These are phyloP conservation scores for Hypoxylon crocopeplum DNA, from an alignment of 495 filamentous ascomycete genomes.

Conservation along the genomic window DNA sequence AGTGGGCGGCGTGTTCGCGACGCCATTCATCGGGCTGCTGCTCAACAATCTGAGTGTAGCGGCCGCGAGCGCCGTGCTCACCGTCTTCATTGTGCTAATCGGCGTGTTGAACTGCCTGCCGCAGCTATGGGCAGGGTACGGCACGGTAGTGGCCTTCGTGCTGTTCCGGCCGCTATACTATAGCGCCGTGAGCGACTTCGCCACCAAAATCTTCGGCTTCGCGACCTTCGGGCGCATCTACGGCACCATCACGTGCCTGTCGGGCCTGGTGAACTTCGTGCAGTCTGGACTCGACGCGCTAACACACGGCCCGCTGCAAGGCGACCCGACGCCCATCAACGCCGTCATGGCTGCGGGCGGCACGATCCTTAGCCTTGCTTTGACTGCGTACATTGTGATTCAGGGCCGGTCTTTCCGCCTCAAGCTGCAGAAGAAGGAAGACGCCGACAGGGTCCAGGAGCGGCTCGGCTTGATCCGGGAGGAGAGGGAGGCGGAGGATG, in stretches of 20 bases:
- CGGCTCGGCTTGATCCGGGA: conserved; percentile 29
- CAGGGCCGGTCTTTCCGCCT: conserved; percentile 22
- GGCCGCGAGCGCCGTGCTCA: conserved; percentile 49
- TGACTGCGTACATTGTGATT: conserved; percentile 30
- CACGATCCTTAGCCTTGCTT: conserved; percentile 23
- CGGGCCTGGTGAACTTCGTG: conserved; percentile 57
- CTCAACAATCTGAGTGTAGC: conserved; percentile 59
- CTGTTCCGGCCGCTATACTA: conserved; percentile 52
- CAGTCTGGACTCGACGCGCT: conserved; percentile 59
- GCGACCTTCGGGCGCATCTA: conserved; percentile 63
- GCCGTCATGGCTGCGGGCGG: conserved; percentile 43
- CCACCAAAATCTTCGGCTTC: conserved; percentile 64
- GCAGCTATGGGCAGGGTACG: conserved; percentile 40
- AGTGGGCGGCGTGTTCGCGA: conserved; percentile 54
- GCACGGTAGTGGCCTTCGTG: conserved; percentile 40
- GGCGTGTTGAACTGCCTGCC: conserved; percentile 51
- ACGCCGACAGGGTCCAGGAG: conserved; percentile 14
- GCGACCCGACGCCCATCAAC: conserved; percentile 56
- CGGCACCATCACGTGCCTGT: conserved; percentile 58
- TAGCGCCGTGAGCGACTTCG: conserved; percentile 62
- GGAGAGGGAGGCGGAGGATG: conserved; percentile 25
- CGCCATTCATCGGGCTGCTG: conserved; percentile 59
- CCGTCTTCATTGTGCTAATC: conserved; percentile 50
- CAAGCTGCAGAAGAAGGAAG: conserved; percentile 10
- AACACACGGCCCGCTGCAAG: conserved; percentile 50